A percentile compares a stretch with the other conserved stretches of the same genome.
phyloP scores from a whole-genome alignment of 176 grass and related monocot genomes.

The Aegilops umbellulata region DNA sequence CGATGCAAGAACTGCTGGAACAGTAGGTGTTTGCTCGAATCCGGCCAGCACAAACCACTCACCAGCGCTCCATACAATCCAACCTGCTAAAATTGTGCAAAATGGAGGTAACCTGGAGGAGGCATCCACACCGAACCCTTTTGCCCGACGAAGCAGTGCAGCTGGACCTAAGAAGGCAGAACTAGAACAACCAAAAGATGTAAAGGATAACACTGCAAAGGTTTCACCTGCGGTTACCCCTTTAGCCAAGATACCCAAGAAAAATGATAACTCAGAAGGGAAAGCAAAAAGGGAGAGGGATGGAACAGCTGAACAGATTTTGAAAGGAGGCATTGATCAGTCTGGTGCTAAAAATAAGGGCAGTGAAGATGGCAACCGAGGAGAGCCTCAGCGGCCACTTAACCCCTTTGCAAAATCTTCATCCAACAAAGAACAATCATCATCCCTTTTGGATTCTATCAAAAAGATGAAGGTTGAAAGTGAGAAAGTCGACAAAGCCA shows the following conservation, averaged over 20 bases:
- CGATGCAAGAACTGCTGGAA: constrained; percentile 13
- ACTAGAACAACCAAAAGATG: constrained; percentile 11
- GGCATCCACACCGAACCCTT: background rate
- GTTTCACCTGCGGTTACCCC: constrained; percentile 19
- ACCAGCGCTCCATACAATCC: background rate
- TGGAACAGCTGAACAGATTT: constrained; percentile 13
- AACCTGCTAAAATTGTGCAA: constrained; percentile 19
- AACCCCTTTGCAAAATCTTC: constrained; percentile 67
- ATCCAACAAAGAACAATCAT: constrained; percentile 44
- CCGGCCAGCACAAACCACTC: constrained; percentile 5
- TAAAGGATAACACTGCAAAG: background rate
- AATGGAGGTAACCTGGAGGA: background rate
- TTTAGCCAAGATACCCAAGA: constrained; percentile 29
- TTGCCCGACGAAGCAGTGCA: constrained; percentile 11
- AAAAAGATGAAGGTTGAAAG: constrained; percentile 63
- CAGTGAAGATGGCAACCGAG: background rate
- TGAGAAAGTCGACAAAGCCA: constrained; percentile 39
- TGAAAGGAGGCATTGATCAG: constrained; percentile 18
- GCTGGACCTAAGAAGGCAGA: constrained; percentile 34
- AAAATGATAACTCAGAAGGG: background rate
- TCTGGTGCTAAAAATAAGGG: background rate
- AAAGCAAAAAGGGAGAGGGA: constrained; percentile 22
- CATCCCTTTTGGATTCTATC: constrained; percentile 61
- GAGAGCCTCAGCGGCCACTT: constrained; percentile 36
- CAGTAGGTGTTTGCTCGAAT: constrained; percentile 13